Base-by-base conservation (phyloP, 164 flowering plant genomes). In the Litsea cubeba region DNA sequence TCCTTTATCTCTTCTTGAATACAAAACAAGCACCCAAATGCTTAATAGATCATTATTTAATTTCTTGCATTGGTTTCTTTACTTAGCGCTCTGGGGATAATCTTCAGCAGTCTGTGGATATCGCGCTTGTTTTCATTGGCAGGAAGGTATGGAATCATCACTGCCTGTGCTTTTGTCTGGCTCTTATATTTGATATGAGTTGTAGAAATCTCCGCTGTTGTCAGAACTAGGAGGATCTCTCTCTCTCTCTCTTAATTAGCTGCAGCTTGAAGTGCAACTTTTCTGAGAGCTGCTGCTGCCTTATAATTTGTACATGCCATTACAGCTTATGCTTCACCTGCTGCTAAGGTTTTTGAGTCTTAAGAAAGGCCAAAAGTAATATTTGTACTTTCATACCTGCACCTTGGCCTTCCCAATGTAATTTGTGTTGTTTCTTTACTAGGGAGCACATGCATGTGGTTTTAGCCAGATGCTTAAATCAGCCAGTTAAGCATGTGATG, bases 61-160 rank as follows among this genome's bases (percentile, higher is more conserved):
- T 17, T 51, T 58, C 71, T 71, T 65, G 18, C 10, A 68, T 15
- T 50, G 46, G 35, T 67, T 74, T 22, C 75, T 69, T 67, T 67
- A 25, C 67, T 70, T 81, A 94, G 98, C 91, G 96, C 84, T 76
- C 88, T 2, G 78, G 79, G 26, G 76, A 82, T 73, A 76, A 85
- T 62, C 66, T 73, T 77, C 76, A 81, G 72, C 78, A 78, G 25
- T 30, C 86, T 72, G 65, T 85, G 77, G 91, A 94, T 80, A 57
- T 91, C 71, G 97, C 90, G 23, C 88, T 94, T 69, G 82, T 94
- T 77, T 91, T 94, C 78, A 83, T 92, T 76, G 97, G 96, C 26
- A 82, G 79, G 76, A 86, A 88, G 95, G 97, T 92, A 81, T 78
- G 76, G 26, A 23, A 54, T 54, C 60, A 15, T 54, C 60, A 54